Conservation (phyloP, 2,329 filamentous ascomycete genomes). For the Colletotrichum trifolii region DNA sequence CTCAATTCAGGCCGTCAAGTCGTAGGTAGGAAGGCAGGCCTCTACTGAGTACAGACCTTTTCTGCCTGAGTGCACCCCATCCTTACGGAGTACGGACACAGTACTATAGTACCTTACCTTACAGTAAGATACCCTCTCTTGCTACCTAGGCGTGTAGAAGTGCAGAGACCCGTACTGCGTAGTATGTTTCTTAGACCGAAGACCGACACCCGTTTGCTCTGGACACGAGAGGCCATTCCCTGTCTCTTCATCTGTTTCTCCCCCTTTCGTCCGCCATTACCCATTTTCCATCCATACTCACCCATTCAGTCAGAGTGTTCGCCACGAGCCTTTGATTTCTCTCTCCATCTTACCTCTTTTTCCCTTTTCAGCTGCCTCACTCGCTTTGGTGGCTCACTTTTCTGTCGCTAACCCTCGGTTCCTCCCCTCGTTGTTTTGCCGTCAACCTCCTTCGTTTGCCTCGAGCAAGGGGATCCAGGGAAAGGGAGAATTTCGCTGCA, state of each 20-base stretch:
- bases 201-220: slow-evolving; percentile 1
- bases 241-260: neutral
- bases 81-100: too few relatives aligned
- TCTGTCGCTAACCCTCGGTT: slow-evolving; percentile 49
- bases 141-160: too few relatives aligned
- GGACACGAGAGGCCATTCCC: neutral
- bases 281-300: slow-evolving; percentile 35
- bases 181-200: too few relatives aligned
- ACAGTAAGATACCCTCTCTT: too few relatives aligned
- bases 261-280: slow-evolving; percentile 28
- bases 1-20: too few relatives aligned
- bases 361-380: slow-evolving; percentile 58
- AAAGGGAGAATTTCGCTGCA: slow-evolving; percentile 26
- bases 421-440: slow-evolving; percentile 37
- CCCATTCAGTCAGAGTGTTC: slow-evolving; percentile 15
- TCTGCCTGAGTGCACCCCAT: too few relatives aligned
- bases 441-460: slow-evolving; percentile 10
- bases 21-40: too few relatives aligned
- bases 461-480: slow-evolving; percentile 7
- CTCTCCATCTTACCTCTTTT: slow-evolving; percentile 38
- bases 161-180: too few relatives aligned
- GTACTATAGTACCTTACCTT: too few relatives aligned
- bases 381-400: slow-evolving; percentile 65
- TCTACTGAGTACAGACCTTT: too few relatives aligned
- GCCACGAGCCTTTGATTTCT: slow-evolving; percentile 37